A percentile compares a stretch with the other conserved stretches of the same genome.
These are phyloP conservation scores for Arachis hypogaea DNA, from an alignment of 306 rosid genomes.

Conservation along the genomic window DNA sequence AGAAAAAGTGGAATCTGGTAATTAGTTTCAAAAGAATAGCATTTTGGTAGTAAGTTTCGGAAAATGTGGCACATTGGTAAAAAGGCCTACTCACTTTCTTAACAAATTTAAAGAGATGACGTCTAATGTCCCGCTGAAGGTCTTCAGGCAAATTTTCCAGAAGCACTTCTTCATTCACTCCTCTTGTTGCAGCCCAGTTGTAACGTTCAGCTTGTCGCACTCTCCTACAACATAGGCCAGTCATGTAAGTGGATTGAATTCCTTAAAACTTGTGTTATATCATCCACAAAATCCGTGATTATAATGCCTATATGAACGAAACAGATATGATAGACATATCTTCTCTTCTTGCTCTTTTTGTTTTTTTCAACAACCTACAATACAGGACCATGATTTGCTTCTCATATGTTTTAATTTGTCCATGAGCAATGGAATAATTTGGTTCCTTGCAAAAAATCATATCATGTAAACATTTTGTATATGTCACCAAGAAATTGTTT, in stretches of 20 bases:
- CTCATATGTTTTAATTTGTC: background rate
- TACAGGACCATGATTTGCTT: background rate
- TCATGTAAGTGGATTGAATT: conserved; percentile 17
- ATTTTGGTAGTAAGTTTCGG: no score
- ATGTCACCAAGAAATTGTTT: conserved; percentile 1
- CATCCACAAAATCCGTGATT: conserved; percentile 1
- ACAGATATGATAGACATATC: background rate
- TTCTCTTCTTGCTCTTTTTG: no score
- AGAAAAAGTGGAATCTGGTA: no score
- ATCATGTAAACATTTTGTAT: background rate
- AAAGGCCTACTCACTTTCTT: conserved; percentile 31
- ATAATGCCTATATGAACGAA: background rate
- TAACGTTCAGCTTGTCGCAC: conserved; percentile 78
- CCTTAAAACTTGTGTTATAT: background rate
- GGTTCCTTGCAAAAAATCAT: background rate
- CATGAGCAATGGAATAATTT: background rate
- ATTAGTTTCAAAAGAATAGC: no score
- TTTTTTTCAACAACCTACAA: background rate
- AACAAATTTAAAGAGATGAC: conserved; percentile 60
- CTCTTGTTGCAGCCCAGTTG: conserved; percentile 90
- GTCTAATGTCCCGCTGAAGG: conserved; percentile 78
- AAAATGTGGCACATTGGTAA: no score
- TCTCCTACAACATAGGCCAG: conserved; percentile 56
- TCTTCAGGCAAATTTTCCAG: conserved; percentile 85
- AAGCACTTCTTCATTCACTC: conserved; percentile 84